These are phyloP conservation scores for Trichoderma koningii DNA, from an alignment of 2,329 filamentous ascomycete genomes.

Conservation along the genomic window DNA sequence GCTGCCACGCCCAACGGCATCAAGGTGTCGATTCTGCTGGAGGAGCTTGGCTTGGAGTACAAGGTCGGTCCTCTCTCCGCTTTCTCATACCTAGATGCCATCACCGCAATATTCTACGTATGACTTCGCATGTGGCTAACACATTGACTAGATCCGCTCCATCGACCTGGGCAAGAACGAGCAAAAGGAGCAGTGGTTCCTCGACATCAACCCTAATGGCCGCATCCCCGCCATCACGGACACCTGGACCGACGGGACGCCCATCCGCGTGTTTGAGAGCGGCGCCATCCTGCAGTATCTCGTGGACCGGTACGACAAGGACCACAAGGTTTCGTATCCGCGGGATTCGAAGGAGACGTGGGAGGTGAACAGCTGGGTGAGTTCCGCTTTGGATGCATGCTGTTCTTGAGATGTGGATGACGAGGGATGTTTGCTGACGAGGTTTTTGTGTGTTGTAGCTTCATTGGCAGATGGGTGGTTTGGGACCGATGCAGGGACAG, in stretches of 20 bases:
- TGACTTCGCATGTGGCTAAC: neutral
- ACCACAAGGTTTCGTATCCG: conserved; percentile 81
- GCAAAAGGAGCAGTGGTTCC: conserved; percentile 87
- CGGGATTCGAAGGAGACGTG: conserved; percentile 71
- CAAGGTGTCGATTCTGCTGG: conserved; percentile 83
- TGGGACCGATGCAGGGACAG: conserved; percentile 80
- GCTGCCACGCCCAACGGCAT: conserved; percentile 84
- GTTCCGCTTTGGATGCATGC: conserved; percentile 28
- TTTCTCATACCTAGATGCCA: too few species aligned
- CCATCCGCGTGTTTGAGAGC: conserved; percentile 78
- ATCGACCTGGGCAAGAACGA: conserved; percentile 73
- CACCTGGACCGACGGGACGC: conserved; percentile 70
- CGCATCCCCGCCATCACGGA: conserved; percentile 88
- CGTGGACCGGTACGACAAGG: conserved; percentile 75
- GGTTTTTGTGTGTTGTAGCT: conserved; percentile 44
- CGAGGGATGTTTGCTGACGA: too few species aligned
- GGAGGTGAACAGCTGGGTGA: conserved; percentile 76
- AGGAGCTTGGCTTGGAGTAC: conserved; percentile 84
- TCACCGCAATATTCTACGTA: too few species aligned
- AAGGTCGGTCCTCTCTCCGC: conserved; percentile 51
- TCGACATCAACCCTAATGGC: conserved; percentile 90
- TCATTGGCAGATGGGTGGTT: conserved; percentile 76
- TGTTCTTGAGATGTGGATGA: too few species aligned
- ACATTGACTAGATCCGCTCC: conserved; percentile 48
- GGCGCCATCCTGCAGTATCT: conserved; percentile 85